A percentile compares a stretch with the other conserved stretches of the same genome.
Evolutionary conservation across 441 rosid genomes (phyloP).

Genomic region (Corymbia citriodora): DNA sequence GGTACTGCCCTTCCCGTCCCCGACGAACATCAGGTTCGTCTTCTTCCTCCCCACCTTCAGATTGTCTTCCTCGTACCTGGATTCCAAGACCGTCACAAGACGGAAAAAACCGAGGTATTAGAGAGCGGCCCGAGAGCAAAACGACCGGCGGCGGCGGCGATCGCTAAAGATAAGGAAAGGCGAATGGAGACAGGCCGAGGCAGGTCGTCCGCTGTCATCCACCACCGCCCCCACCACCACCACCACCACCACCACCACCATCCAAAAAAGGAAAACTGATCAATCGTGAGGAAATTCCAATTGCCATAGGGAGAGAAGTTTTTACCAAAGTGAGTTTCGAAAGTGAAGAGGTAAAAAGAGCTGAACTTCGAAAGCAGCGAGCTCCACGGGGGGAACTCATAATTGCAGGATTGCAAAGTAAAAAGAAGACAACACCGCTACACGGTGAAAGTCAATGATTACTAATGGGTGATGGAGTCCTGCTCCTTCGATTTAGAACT

Average conservation of each 20-base stretch:
- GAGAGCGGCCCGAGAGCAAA: neutral
- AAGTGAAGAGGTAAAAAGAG: neutral
- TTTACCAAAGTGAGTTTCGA: neutral
- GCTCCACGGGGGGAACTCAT: neutral
- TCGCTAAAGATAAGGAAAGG: neutral
- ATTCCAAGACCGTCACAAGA: neutral
- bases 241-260: neutral
- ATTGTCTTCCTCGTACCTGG: conserved; percentile 73
- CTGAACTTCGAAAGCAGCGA: neutral
- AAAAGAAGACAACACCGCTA: neutral
- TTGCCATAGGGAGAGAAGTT: neutral
- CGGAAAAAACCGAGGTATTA: neutral
- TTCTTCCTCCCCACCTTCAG: conserved; percentile 91
- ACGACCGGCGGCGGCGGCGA: neutral
- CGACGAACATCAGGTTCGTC: conserved; percentile 80
- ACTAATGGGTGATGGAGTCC: neutral
- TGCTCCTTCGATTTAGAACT: neutral
- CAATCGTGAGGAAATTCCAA: neutral
- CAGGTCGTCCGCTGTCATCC: neutral
- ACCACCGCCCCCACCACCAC: neutral
- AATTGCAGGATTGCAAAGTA: neutral
- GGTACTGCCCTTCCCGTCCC: conserved; percentile 89
- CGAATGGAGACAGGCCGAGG: neutral
- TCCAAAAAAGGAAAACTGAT: neutral
- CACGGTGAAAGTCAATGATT: neutral